These are phyloP conservation scores for Achaetomiella virescens DNA, from an alignment of 495 filamentous ascomycete species.

Conservation along the genomic window DNA sequence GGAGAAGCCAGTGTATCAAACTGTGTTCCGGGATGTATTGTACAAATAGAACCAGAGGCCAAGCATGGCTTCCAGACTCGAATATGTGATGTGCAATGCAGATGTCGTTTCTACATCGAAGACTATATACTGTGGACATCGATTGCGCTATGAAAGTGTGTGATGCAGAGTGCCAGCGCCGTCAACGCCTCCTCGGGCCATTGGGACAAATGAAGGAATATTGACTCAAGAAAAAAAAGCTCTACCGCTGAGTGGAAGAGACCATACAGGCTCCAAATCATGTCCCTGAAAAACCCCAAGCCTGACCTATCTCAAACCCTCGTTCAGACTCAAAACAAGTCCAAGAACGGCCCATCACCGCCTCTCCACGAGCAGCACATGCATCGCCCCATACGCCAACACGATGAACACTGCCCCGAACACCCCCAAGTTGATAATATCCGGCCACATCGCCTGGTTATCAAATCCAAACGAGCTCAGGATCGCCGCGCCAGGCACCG, in stretches of 20 bases:
- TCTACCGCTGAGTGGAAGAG: neutral
- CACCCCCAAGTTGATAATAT: slow-evolving; percentile 73
- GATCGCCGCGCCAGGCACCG: slow-evolving; percentile 91
- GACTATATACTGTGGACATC: neutral
- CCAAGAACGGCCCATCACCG: slow-evolving; percentile 41
- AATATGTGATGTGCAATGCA: slow-evolving; percentile 14
- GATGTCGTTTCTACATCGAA: slow-evolving; percentile 2
- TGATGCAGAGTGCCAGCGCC: neutral
- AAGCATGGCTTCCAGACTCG: neutral
- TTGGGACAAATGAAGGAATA: no score
- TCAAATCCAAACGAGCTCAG: slow-evolving; percentile 90
- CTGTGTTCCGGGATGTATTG: slow-evolving; percentile 12
- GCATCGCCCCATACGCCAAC: slow-evolving; percentile 88
- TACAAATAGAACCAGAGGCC: slow-evolving; percentile 23
- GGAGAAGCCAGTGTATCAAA: slow-evolving; percentile 12
- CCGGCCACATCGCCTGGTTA: slow-evolving; percentile 73
- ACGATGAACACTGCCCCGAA: slow-evolving; percentile 81
- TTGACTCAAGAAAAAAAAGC: neutral
- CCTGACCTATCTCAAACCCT: neutral
- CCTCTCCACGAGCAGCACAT: slow-evolving; percentile 87
- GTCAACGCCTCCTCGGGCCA: slow-evolving; percentile 3
- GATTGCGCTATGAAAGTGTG: neutral
- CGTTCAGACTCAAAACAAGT: neutral
- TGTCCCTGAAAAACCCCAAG: no score
- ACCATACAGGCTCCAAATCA: no score